Base-by-base conservation (phyloP, 495 filamentous ascomycete species). In the Neohortaea acidophila region DNA sequence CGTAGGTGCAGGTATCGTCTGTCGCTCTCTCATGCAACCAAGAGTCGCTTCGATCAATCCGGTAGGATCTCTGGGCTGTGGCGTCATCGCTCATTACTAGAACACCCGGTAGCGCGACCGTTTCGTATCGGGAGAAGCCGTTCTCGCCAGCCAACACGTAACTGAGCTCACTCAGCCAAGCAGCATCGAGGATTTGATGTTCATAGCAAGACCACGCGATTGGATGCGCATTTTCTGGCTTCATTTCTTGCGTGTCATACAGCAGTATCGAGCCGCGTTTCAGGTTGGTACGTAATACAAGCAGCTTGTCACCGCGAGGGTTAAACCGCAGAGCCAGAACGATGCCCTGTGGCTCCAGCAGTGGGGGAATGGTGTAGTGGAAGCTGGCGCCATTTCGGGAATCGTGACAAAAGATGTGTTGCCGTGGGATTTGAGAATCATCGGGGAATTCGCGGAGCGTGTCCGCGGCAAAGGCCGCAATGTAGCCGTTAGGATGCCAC, bases 131-230 rank as follows among this genome's bases (percentile, higher is more conserved):
- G n/a, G n/a, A n/a, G n/a, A 31, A 15, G 5, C n/a, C 28, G n/a
- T 31, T 11, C 28, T 31, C 28, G n/a, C 28, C 28, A 31, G 12
- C n/a, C n/a, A 31, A 13, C 6, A 31, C 28, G 28, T n/a, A n/a
- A n/a, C n/a, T n/a, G n/a, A n/a, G n/a, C n/a, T n/a, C n/a, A n/a
- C n/a, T n/a, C n/a, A n/a, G n/a, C n/a, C n/a, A n/a, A n/a, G 38
- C 29, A 9, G 48, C 56, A 31, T 59, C 56, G 11, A 51, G 33
- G 6, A 55, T 40, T 6, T 37, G 33, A 6, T 22, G 35, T 2
- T 54, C 43, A 4, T 33, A 43, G 2, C 39, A 36, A 33, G 34
- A 44, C 24, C 39, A 42, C 4, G 48, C 48, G 9, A 47, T 32
- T 6, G 43, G 34, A 26, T 55, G n/a, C 33, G n/a, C 47, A 48